These are phyloP conservation scores for Cystofilobasidium bisporidii DNA, from an alignment of 768 basidiomycete genomes.

Conservation along the genomic window DNA sequence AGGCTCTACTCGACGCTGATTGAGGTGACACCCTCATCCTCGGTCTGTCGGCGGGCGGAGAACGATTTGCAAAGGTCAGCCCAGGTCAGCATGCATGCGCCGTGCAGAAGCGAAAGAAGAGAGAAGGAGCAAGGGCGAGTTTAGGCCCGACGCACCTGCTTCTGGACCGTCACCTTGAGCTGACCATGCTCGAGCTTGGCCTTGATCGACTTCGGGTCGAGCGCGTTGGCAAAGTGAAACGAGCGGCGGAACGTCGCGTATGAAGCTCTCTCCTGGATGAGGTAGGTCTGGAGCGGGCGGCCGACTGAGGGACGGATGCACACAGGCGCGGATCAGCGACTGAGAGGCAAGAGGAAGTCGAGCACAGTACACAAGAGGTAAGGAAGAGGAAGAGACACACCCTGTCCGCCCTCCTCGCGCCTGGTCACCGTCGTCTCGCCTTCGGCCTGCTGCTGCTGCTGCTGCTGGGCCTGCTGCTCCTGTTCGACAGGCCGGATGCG, in stretches of 20 bases:
- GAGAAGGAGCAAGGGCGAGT: too few relatives aligned
- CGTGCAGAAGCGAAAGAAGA: too few relatives aligned
- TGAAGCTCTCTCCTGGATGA: constrained; percentile 5
- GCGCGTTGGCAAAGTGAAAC: constrained; percentile 6
- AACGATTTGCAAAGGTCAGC: too few relatives aligned
- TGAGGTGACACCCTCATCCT: too few relatives aligned
- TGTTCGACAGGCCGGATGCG: background rate
- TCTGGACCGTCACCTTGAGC: background rate
- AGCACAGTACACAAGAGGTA: too few relatives aligned
- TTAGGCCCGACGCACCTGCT: background rate
- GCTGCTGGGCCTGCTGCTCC: background rate
- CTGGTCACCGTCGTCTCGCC: background rate
- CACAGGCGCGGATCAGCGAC: too few relatives aligned
- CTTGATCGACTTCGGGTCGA: constrained; percentile 9
- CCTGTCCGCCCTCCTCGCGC: background rate
- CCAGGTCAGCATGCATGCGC: too few relatives aligned
- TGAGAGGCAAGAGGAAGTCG: too few relatives aligned
- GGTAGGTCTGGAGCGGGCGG: background rate
- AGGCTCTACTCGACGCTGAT: too few relatives aligned
- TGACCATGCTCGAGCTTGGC: constrained; percentile 11
- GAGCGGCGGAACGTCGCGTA: constrained; percentile 4
- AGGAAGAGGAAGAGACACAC: background rate
- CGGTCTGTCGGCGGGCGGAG: too few relatives aligned
- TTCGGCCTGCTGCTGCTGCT: background rate
- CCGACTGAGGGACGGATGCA: background rate